A percentile compares a stretch with the other conserved stretches of the same genome.
phyloP scores from a whole-genome alignment of 2,329 filamentous ascomycete genomes.

The Aspergillus sp. region DNA sequence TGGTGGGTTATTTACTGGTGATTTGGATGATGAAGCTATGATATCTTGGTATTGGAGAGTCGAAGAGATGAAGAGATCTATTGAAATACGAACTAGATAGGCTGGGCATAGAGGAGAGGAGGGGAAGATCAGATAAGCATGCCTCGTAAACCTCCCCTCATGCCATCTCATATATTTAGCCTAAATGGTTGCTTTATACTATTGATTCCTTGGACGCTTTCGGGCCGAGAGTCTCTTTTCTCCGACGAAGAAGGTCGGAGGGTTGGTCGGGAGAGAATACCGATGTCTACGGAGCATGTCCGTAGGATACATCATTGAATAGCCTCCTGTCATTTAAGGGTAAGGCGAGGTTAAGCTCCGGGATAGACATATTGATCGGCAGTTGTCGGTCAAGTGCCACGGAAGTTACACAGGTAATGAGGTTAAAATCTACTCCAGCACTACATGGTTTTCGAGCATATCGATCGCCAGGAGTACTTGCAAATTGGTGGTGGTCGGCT shows the following conservation, averaged over 20 bases:
- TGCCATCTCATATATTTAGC: background rate
- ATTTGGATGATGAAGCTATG: background rate
- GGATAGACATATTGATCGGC: background rate
- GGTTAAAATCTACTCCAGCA: no score
- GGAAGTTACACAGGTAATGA: no score
- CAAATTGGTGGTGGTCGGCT: no score
- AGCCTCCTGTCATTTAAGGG: background rate
- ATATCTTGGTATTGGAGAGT: background rate
- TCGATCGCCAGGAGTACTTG: no score
- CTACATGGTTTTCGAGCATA: no score
- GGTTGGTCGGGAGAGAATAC: background rate
- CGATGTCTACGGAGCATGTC: background rate
- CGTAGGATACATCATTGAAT: background rate
- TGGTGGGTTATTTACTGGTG: background rate
- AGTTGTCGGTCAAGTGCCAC: no score
- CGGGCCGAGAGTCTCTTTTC: background rate
- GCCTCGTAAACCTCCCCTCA: background rate
- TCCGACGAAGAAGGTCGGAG: background rate
- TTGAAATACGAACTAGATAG: background rate
- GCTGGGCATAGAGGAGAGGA: background rate
- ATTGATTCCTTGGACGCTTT: background rate
- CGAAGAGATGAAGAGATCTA: background rate
- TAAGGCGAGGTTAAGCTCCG: background rate
- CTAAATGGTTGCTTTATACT: background rate
- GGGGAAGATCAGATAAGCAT: background rate